Base-by-base conservation (phyloP, 1,284 basidiomycete genomes). In the Kalmanozyma brasiliensis region DNA sequence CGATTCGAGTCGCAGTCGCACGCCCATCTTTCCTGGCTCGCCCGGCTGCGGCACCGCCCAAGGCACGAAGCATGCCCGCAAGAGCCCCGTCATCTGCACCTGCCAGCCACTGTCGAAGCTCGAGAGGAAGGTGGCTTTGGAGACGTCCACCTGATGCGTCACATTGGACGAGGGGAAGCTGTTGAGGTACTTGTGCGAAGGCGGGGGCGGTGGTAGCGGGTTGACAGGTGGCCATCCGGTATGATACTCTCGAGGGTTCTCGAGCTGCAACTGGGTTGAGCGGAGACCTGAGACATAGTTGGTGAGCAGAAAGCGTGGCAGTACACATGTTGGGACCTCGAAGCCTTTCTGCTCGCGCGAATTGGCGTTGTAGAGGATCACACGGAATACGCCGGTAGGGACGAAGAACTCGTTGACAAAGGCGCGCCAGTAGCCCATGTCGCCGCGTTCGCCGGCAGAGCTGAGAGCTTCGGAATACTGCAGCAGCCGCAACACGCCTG, bases 291-390 rank as follows among this genome's bases (percentile, higher is more conserved):
- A 73, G n/a, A 70, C 46, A 46, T 71, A 73, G 68, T 48, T 67
- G 16, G 73, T 76, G 43, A 71, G 71, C 19, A 76, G 38, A 33
- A 52, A 76, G 24, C 73, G 66, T 9, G 73, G 63, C 52, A 76
- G 43, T 20, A 73, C 73, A 19, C 52, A 69, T 11, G 67, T 64
- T 8, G 73, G 73, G 22, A 76, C 63, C 44, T 71, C 68, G 49
- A 76, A 76, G 19, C 52, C 66, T 60, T 73, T 73, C 40, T 74
- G 73, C 35, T 76, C 73, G 43, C 71, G 57, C n/a, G 69, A 65
- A 13, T 58, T 52, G 19, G 67, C 55, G 41, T 76, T 76, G 62
- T 62, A 76, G 14, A 73, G 57, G 19, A 71, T 60, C 13, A 69
- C 51, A 22, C 67, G 62, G 42, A 73, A 70, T 14, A 67, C 51